phyloP scores from a whole-genome alignment of 345 rosid genomes.

The Syzygium oleosum region DNA sequence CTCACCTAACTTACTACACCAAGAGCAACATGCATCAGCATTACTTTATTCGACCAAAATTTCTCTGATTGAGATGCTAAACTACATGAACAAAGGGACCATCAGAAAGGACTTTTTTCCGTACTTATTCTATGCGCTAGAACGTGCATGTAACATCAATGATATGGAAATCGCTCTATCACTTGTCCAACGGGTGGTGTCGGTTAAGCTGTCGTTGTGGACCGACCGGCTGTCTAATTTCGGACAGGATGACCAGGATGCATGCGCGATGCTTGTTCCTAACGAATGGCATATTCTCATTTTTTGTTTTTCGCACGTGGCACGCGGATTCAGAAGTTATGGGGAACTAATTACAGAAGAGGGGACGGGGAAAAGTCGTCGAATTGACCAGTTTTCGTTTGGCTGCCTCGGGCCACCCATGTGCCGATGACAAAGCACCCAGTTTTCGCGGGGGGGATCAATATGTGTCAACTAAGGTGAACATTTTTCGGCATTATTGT shows the following conservation, averaged over 20 bases:
- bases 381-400: background rate
- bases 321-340: background rate
- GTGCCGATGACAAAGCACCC: too few species aligned
- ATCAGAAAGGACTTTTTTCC: background rate
- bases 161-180: background rate
- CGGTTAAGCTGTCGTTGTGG: background rate
- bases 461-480: background rate
- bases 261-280: background rate
- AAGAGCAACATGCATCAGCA: too few species aligned
- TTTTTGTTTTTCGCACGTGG: background rate
- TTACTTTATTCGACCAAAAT: too few species aligned
- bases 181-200: background rate
- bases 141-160: background rate
- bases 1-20: background rate
- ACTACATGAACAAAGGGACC: background rate
- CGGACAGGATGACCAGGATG: background rate
- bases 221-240: background rate
- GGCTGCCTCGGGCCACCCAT: background rate
- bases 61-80: too few species aligned
- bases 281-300: background rate
- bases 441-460: too few species aligned
- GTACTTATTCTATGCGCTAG: background rate
- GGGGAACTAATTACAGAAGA: background rate
- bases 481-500: background rate
- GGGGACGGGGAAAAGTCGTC: background rate